Conservation (phyloP, 768 basidiomycete species). For the Leccinum variicolor region DNA sequence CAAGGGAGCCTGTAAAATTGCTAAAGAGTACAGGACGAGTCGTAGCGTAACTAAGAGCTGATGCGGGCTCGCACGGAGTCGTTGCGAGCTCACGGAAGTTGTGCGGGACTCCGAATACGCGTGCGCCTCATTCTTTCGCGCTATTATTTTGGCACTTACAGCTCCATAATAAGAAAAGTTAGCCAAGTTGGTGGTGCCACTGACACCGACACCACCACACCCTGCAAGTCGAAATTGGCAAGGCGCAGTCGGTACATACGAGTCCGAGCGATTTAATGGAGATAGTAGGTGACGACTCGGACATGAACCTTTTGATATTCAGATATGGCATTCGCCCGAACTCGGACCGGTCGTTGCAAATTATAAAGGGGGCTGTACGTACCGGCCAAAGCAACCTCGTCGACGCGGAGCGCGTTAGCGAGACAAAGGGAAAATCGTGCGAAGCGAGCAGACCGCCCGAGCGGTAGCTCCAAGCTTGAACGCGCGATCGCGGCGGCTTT, state of each 20-base stretch:
- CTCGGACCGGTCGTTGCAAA: constrained; percentile 1
- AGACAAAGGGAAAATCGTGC: background rate
- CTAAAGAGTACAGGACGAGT: too few relatives aligned
- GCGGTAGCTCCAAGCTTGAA: too few relatives aligned
- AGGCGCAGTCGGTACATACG: background rate
- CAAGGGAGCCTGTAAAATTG: too few relatives aligned
- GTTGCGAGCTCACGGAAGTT: too few relatives aligned
- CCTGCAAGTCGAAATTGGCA: background rate
- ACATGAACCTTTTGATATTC: background rate
- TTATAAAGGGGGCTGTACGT: background rate
- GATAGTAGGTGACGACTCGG: background rate
- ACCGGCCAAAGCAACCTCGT: background rate
- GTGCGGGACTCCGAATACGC: too few relatives aligned
- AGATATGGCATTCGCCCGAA: background rate
- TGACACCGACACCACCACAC: background rate
- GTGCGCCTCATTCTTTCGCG: too few relatives aligned
- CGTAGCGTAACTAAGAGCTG: too few relatives aligned
- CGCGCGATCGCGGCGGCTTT: background rate
- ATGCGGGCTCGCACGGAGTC: too few relatives aligned
- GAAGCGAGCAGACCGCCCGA: background rate
- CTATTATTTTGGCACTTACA: too few relatives aligned
- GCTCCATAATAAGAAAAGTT: background rate
- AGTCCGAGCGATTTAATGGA: background rate
- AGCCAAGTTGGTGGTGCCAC: background rate
- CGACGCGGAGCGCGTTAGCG: background rate